Evolutionary conservation across 2,329 filamentous ascomycete species (phyloP), one percentile per base, ranked within the genome.

Genomic region (Ascochyta pisi): DNA sequence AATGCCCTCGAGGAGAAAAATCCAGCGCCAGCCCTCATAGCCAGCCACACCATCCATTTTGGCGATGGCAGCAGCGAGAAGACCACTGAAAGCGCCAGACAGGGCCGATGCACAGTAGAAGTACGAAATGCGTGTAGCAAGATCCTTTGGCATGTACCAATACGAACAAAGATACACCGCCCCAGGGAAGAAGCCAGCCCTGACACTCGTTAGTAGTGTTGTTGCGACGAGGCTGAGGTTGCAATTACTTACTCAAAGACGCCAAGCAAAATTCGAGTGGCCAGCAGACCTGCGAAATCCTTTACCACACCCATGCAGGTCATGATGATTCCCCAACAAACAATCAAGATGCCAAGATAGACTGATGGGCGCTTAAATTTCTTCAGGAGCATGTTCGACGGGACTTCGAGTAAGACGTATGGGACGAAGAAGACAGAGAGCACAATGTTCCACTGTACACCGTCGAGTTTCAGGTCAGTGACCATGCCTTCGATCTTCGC

Each of bases 401-500:
- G 78, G 3, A 81, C 60, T 41, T 73, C 66, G 12, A 66, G 58
- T 55, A 67, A 58, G 56, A 77, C 49, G 59, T 68, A 67, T 27
- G 82, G 77, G 24, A 80, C 79, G 68, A 88, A 88, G 47, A 88
- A 76, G 47, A 89, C 86, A 5, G 82, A 83, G 24, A 87, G 74
- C 39, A 83, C 85, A 1, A 84, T 85, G 35, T 84, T 81, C 67
- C 88, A 89, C 69, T 89, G 76, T 2, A 79, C 80, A 59, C 83
- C 74, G 48, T 71, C 69, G 51, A 89, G 78, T 1, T 75, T 66
- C 13, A 88, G 76, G 49, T 89, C 86, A 3, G 77, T 75, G 42
- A 86, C 82, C 27, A 90, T 77, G 12, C 86, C 86, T 68, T 85
- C 84, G 45, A 89, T 79, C n/a, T 83, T 82, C 0, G 87, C 87